Percentiles rank a stretch among this genome's conserved stretches.
Evolutionary conservation across 768 basidiomycete genomes (phyloP).

Genomic region (Tremella yokohamensis): DNA sequence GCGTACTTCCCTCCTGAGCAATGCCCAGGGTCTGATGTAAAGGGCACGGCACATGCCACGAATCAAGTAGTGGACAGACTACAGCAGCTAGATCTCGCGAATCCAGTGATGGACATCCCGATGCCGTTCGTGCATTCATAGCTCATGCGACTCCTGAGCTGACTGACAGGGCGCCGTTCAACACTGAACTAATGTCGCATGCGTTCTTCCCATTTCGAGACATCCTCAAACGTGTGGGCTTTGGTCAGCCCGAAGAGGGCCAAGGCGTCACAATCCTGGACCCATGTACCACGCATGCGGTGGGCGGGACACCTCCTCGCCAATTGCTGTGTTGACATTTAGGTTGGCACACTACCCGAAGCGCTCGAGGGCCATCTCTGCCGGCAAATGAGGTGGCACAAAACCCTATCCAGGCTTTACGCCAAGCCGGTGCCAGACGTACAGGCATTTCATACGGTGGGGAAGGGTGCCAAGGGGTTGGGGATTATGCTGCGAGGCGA

Average conservation of each 20-base stretch:
- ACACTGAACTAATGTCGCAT: conserved; percentile 44
- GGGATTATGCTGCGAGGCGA: conserved; percentile 46
- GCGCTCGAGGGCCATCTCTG: conserved; percentile 39
- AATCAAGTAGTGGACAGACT: conserved; percentile 39
- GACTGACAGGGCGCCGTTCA: conserved; percentile 21
- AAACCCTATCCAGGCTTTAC: conserved; percentile 37
- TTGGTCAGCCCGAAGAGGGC: conserved; percentile 9
- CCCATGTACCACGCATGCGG: conserved; percentile 37
- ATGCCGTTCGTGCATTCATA: conserved; percentile 40
- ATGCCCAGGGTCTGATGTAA: too few species aligned
- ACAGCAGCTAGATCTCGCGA: conserved; percentile 39
- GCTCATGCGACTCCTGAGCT: not conserved
- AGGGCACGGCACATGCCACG: conserved; percentile 45
- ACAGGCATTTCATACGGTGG: conserved; percentile 35
- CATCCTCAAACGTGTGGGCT: conserved; percentile 19
- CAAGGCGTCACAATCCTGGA: conserved; percentile 29
- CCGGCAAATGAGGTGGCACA: conserved; percentile 44
- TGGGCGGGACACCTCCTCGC: conserved; percentile 11
- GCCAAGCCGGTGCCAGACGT: conserved; percentile 20
- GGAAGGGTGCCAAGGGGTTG: conserved; percentile 45
- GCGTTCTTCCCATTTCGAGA: conserved; percentile 34
- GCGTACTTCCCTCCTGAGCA: conserved; percentile 19
- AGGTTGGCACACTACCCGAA: conserved; percentile 19
- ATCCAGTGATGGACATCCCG: conserved; percentile 47
- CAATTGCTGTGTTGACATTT: not conserved